These are phyloP conservation scores for Exserohilum turcica DNA, from an alignment of 2,329 filamentous ascomycete species.

Conservation along the genomic window DNA sequence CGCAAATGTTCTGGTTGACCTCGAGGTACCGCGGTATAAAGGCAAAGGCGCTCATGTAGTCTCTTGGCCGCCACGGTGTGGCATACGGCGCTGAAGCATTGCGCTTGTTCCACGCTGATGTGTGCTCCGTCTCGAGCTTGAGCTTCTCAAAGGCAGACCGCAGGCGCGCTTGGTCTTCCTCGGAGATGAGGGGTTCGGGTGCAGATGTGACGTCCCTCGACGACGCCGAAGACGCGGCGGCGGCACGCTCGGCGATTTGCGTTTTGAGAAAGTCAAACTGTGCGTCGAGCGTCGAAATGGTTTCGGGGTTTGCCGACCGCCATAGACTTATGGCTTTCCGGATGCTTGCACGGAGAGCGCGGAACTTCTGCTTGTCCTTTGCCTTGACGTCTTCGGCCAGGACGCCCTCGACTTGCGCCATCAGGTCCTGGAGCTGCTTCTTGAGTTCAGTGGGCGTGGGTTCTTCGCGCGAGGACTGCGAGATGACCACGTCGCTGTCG, in stretches of 20 bases:
- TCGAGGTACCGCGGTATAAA: slow-evolving; percentile 96
- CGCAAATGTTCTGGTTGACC: slow-evolving; percentile 96
- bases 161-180: slow-evolving; percentile 64
- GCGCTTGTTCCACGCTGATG: slow-evolving; percentile 59
- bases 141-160: slow-evolving; percentile 61
- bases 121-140: slow-evolving; percentile 78
- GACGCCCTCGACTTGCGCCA: slow-evolving; percentile 63
- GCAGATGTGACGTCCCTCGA: background rate
- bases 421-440: slow-evolving; percentile 42
- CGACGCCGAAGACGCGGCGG: slow-evolving; percentile 2
- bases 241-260: slow-evolving; percentile 26
- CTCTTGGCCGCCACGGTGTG: slow-evolving; percentile 86
- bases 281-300: slow-evolving; percentile 51
- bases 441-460: slow-evolving; percentile 41
- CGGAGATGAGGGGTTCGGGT: slow-evolving; percentile 34
- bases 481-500: slow-evolving; percentile 2
- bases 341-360: slow-evolving; percentile 70
- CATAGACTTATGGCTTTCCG: slow-evolving; percentile 66
- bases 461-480: slow-evolving; percentile 25
- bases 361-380: slow-evolving; percentile 76
- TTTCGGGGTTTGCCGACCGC: slow-evolving; percentile 49
- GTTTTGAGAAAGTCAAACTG: slow-evolving; percentile 55
- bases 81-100: slow-evolving; percentile 71
- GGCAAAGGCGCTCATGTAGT: slow-evolving; percentile 89
- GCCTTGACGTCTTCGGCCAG: slow-evolving; percentile 64